Conservation (phyloP, 352 stramenopile species). For the Thalassiosira hispida region DNA sequence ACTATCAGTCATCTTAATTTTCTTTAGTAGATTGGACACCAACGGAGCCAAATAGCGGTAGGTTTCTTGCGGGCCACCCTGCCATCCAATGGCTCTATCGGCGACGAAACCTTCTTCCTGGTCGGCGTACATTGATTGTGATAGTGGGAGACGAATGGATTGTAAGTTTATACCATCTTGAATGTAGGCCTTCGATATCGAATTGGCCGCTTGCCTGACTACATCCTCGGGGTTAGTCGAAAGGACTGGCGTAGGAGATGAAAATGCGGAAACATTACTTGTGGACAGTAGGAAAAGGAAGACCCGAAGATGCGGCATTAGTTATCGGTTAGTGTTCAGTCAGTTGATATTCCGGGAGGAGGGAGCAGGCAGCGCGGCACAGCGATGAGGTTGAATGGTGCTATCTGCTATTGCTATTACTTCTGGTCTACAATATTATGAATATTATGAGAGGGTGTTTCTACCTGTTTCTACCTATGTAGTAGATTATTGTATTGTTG, state of each 20-base stretch:
- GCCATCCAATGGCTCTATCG: conserved; percentile 45
- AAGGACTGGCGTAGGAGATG: conserved; percentile 2
- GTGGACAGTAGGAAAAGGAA: not conserved
- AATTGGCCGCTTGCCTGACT: conserved; percentile 24
- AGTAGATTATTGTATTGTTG: no score
- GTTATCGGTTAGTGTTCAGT: no score
- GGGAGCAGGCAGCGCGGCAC: no score
- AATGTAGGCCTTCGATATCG: conserved; percentile 24
- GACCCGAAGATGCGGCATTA: no score
- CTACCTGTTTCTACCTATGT: no score
- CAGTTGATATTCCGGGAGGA: no score
- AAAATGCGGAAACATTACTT: not conserved
- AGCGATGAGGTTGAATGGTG: no score
- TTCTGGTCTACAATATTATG: no score
- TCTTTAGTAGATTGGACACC: conserved; percentile 13
- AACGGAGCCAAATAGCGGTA: conserved; percentile 45
- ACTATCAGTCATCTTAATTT: conserved; percentile 23
- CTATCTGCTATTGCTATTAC: no score
- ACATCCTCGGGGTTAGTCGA: conserved; percentile 12
- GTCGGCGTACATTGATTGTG: conserved; percentile 36
- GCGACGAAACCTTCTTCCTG: conserved; percentile 45
- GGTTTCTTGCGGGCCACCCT: conserved; percentile 47
- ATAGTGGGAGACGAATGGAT: conserved; percentile 38
- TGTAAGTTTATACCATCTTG: conserved; percentile 37
- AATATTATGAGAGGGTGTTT: no score